These are phyloP conservation scores for Endotrypanum monterogeii DNA, from an alignment of 208 protist genomes.

Conservation along the genomic window DNA sequence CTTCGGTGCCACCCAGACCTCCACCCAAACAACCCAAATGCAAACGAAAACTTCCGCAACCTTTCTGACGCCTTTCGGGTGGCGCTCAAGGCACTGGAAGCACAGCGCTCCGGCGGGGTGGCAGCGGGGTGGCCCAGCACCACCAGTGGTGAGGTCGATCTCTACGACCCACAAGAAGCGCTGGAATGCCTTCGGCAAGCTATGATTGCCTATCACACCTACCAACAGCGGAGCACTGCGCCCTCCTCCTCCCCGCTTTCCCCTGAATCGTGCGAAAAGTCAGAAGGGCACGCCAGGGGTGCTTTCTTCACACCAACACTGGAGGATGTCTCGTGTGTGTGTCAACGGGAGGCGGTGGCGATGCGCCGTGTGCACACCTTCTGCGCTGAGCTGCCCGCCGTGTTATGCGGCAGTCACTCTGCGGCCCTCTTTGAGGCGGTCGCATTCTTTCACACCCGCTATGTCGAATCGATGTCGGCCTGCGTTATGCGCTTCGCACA, in stretches of 20 bases:
- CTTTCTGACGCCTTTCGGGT: conserved; percentile 79
- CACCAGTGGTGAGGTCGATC: conserved; percentile 7
- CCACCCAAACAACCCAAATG: conserved; percentile 66
- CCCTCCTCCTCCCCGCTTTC: neutral
- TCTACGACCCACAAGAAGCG: conserved; percentile 52
- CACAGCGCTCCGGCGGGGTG: conserved; percentile 10
- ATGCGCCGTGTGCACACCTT: conserved; percentile 68
- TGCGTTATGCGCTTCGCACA: conserved; percentile 81
- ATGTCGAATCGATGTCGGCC: conserved; percentile 67
- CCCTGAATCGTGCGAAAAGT: neutral
- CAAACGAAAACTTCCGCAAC: conserved; percentile 69
- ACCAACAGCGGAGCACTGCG: conserved; percentile 21
- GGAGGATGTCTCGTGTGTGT: conserved; percentile 80
- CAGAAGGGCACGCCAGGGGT: conserved; percentile 4
- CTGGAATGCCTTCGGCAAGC: conserved; percentile 62
- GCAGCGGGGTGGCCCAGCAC: neutral
- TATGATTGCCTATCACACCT: conserved; percentile 52
- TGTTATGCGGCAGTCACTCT: conserved; percentile 65
- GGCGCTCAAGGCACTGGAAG: conserved; percentile 67
- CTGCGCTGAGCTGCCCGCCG: conserved; percentile 65
- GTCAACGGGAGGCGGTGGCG: conserved; percentile 61
- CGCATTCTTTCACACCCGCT: conserved; percentile 76
- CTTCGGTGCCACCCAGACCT: conserved; percentile 85
- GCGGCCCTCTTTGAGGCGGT: conserved; percentile 83
- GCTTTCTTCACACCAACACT: conserved; percentile 55